A percentile compares a stretch with the other conserved stretches of the same genome.
Evolutionary conservation across 345 rosid species (phyloP).

Genomic region (Abelmoschus esculentus): DNA sequence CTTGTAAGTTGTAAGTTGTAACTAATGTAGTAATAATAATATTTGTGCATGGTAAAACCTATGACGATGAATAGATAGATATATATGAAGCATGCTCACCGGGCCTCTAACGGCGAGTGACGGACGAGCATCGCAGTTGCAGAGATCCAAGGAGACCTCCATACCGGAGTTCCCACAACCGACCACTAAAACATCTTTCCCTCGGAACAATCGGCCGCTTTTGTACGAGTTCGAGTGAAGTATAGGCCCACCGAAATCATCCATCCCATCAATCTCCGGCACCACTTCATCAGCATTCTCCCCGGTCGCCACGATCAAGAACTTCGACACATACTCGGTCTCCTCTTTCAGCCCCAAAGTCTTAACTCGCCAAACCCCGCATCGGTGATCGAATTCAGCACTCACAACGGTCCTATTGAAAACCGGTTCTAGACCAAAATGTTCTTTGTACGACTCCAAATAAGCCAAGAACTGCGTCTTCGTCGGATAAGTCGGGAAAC

Average conservation of each 20-base stretch:
- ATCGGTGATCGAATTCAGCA: slow-evolving; percentile 42
- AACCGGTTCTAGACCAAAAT: slow-evolving; percentile 39
- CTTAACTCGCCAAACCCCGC: slow-evolving; percentile 55
- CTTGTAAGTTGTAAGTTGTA: no score
- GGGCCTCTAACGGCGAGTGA: slow-evolving; percentile 67
- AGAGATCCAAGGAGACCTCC: slow-evolving; percentile 87
- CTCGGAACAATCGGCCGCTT: slow-evolving; percentile 44
- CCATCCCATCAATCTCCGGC: slow-evolving; percentile 62
- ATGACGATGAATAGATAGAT: not conserved
- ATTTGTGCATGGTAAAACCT: not conserved
- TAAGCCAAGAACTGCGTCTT: slow-evolving; percentile 63
- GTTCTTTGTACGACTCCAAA: slow-evolving; percentile 37
- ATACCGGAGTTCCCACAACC: slow-evolving; percentile 97
- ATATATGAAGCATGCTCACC: slow-evolving; percentile 33
- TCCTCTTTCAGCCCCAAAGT: slow-evolving; percentile 29
- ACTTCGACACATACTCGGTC: slow-evolving; percentile 41
- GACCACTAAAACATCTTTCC: slow-evolving; percentile 60
- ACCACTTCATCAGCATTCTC: slow-evolving; percentile 71
- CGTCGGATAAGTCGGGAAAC: slow-evolving; percentile 65
- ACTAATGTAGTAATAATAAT: no score
- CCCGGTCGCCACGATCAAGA: slow-evolving; percentile 71
- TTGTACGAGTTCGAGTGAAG: slow-evolving; percentile 57
- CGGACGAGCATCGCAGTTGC: slow-evolving; percentile 56
- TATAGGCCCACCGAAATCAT: slow-evolving; percentile 41
- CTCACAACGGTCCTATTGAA: slow-evolving; percentile 43